Conservation (phyloP, 2,329 filamentous ascomycete genomes). For the Xylaria digitata region DNA sequence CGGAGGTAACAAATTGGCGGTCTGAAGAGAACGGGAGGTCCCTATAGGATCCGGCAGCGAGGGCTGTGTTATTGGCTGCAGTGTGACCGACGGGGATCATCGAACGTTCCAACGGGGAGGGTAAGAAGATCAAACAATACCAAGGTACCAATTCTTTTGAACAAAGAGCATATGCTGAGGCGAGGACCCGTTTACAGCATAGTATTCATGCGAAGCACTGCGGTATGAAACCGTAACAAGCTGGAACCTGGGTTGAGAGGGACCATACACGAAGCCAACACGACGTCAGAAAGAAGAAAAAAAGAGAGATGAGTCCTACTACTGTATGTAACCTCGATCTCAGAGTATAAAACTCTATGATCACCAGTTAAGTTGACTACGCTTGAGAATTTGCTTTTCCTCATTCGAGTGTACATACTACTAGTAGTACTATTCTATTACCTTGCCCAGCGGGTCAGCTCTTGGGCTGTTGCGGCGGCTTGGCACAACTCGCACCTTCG, state of each 20-base stretch:
- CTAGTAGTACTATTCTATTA: neutral
- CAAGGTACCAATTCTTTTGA: slow-evolving; percentile 35
- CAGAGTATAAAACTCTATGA: neutral
- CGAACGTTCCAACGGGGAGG: slow-evolving; percentile 41
- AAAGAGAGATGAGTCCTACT: slow-evolving; percentile 3
- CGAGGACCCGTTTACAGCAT: slow-evolving; percentile 26
- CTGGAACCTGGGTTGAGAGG: slow-evolving; percentile 9
- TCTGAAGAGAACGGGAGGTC: slow-evolving; percentile 24
- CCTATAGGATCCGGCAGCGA: slow-evolving; percentile 28
- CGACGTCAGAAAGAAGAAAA: slow-evolving; percentile 7
- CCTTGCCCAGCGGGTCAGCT: slow-evolving; percentile 17
- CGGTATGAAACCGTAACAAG: slow-evolving; percentile 39
- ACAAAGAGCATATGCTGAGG: slow-evolving; percentile 34
- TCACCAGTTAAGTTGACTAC: neutral
- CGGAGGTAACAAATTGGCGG: slow-evolving; percentile 25
- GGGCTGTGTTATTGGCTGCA: slow-evolving; percentile 34
- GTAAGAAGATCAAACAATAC: slow-evolving; percentile 45
- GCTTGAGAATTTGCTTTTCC: slow-evolving; percentile 40
- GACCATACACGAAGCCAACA: slow-evolving; percentile 13
- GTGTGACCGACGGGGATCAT: slow-evolving; percentile 36
- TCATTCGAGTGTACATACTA: slow-evolving; percentile 19
- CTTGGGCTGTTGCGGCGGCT: slow-evolving; percentile 22
- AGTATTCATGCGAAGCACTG: slow-evolving; percentile 38
- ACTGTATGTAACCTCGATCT: neutral
- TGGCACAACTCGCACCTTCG: slow-evolving; percentile 24